A percentile compares a stretch with the other conserved stretches of the same genome.
These are phyloP conservation scores for Pseudocohnilembus persalinus DNA, from an alignment of 169 alveolate genomes.

Conservation along the genomic window DNA sequence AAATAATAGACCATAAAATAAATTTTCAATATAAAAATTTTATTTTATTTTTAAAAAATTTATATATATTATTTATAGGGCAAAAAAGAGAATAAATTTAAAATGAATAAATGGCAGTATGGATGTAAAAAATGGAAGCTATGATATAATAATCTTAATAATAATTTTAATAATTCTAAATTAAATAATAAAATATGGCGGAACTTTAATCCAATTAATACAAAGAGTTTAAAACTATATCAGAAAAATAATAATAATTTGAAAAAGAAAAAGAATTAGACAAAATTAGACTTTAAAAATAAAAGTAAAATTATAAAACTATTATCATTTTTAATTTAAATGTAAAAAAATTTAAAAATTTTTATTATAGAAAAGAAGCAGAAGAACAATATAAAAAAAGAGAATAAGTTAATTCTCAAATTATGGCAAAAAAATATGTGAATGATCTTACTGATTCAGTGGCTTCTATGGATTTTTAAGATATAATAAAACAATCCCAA, in stretches of 20 bases:
- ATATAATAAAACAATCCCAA: neutral
- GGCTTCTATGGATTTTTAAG: neutral
- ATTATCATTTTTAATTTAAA: too few species aligned
- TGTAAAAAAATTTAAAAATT: too few species aligned
- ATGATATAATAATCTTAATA: neutral
- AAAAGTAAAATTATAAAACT: neutral
- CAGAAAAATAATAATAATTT: neutral
- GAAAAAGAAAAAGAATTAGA: neutral
- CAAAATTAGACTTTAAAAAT: neutral
- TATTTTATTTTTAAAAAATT: too few species aligned
- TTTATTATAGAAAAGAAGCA: neutral
- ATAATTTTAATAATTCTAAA: too few species aligned
- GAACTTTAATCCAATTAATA: too few species aligned
- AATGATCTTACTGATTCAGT: neutral
- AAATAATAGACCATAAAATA: too few species aligned
- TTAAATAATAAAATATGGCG: neutral
- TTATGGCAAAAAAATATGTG: neutral
- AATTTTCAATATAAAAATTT: too few species aligned
- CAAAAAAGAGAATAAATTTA: neutral
- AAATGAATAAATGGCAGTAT: neutral
- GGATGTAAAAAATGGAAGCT: neutral
- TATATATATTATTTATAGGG: neutral
- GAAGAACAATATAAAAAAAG: neutral
- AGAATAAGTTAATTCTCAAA: neutral
- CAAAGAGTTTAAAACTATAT: neutral